Conservation (phyloP, 2,329 filamentous ascomycete genomes). For the Lachnellula hyalina region DNA sequence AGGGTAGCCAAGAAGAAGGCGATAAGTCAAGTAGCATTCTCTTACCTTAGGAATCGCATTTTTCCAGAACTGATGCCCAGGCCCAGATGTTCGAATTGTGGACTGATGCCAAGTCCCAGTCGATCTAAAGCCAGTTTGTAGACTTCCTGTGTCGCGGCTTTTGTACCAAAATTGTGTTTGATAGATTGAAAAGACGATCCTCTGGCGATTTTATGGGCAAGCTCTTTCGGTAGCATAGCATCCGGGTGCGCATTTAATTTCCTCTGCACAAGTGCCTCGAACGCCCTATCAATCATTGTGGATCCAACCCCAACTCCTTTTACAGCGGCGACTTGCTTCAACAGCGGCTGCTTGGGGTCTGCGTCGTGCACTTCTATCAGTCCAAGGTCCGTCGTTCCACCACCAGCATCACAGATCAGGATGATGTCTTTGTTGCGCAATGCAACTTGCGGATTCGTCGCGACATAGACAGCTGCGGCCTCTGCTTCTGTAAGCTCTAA, state of each 20-base stretch:
- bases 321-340: constrained; percentile 36
- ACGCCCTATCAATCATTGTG: constrained; percentile 40
- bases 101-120: constrained; percentile 28
- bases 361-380: constrained; percentile 38
- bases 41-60: not conserved
- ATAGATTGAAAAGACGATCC: constrained; percentile 37
- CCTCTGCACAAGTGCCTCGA: constrained; percentile 35
- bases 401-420: constrained; percentile 41
- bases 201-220: constrained; percentile 34
- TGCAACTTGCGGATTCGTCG: constrained; percentile 37
- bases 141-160: constrained; percentile 35
- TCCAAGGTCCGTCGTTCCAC: constrained; percentile 43
- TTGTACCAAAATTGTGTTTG: constrained; percentile 41
- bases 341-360: constrained; percentile 22
- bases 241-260: constrained; percentile 33
- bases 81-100: constrained; percentile 35
- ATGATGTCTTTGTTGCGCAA: constrained; percentile 38
- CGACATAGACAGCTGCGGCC: constrained; percentile 42
- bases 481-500: constrained; percentile 45
- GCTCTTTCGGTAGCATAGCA: constrained; percentile 33
- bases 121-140: constrained; percentile 42
- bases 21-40: too few species aligned
- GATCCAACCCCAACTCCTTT: constrained; percentile 43
- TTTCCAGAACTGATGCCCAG: constrained; percentile 36
- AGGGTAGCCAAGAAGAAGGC: too few species aligned